These are phyloP conservation scores for Juglanconis juglandina DNA, from an alignment of 2,329 filamentous ascomycete species.

Conservation along the genomic window DNA sequence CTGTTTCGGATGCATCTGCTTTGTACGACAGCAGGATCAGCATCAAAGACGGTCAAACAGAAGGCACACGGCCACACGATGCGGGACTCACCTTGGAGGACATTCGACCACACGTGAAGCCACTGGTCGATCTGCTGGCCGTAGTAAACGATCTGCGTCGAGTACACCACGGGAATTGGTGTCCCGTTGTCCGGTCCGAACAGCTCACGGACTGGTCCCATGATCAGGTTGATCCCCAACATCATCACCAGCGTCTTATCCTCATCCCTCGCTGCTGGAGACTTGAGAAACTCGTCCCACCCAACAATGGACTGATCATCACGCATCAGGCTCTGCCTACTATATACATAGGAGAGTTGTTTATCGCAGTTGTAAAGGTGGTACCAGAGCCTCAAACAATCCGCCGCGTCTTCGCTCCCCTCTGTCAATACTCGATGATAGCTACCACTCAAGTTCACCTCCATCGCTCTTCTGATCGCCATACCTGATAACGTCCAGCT, in stretches of 20 bases:
- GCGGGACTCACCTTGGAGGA: slow-evolving; percentile 26
- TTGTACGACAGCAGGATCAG: no score
- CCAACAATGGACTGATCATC: slow-evolving; percentile 56
- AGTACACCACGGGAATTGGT: slow-evolving; percentile 46
- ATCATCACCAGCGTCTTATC: slow-evolving; percentile 57
- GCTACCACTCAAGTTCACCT: slow-evolving; percentile 42
- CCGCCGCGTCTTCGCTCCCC: slow-evolving; percentile 41
- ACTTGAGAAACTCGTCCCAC: slow-evolving; percentile 53
- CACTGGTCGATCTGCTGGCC: slow-evolving; percentile 35
- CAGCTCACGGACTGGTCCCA: slow-evolving; percentile 50
- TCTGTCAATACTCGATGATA: slow-evolving; percentile 37
- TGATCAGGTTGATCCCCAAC: slow-evolving; percentile 55
- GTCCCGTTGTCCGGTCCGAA: slow-evolving; percentile 55
- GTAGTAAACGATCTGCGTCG: slow-evolving; percentile 40
- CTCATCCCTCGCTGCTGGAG: slow-evolving; percentile 47
- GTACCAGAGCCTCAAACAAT: slow-evolving; percentile 59
- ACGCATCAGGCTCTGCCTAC: slow-evolving; percentile 54
- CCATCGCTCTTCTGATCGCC: slow-evolving; percentile 47
- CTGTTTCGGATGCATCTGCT: slow-evolving; percentile 24
- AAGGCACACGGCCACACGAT: no score
- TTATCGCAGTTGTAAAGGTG: slow-evolving; percentile 59
- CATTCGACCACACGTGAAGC: slow-evolving; percentile 32
- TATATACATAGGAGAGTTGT: slow-evolving; percentile 59
- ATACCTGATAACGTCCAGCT: slow-evolving; percentile 60
- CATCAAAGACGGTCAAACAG: no score